Conservation (phyloP, 1,139 yeast genomes). For the Hyphopichia burtonii region DNA sequence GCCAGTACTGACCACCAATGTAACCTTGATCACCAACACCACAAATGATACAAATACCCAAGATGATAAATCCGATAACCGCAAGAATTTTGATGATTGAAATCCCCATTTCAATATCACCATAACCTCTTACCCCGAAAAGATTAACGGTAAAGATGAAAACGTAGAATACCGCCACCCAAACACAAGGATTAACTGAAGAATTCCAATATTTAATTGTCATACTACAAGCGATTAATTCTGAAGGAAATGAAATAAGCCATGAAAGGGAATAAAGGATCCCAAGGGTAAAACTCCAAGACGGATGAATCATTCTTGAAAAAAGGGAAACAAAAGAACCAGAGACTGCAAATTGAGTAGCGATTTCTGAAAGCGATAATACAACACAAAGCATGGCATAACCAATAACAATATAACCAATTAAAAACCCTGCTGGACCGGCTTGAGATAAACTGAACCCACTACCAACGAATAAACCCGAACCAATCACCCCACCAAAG, state of each 20-base stretch:
- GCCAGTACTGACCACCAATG: conserved; percentile 43
- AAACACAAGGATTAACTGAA: conserved; percentile 37
- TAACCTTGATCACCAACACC: conserved; percentile 45
- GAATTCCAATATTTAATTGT: conserved; percentile 43
- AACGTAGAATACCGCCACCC: conserved; percentile 43
- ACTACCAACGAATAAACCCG: conserved; percentile 62
- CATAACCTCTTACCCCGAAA: conserved; percentile 47
- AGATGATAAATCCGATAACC: conserved; percentile 41
- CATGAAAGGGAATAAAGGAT: conserved; percentile 42
- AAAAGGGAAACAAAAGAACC: conserved; percentile 60
- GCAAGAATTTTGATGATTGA: conserved; percentile 44
- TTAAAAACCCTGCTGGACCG: conserved; percentile 67
- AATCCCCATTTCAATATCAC: conserved; percentile 44
- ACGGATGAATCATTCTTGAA: conserved; percentile 60
- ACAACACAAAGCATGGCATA: conserved; percentile 51
- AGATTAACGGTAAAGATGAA: conserved; percentile 37
- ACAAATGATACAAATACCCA: conserved; percentile 39
- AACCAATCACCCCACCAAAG: conserved; percentile 41
- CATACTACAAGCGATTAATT: conserved; percentile 44
- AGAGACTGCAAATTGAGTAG: conserved; percentile 59
- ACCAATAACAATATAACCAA: conserved; percentile 48
- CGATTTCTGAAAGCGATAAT: conserved; percentile 60
- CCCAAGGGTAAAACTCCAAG: conserved; percentile 57
- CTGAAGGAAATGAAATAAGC: conserved; percentile 45
- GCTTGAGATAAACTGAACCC: conserved; percentile 67